Conservation (phyloP, 495 filamentous ascomycete species). For the Penicillium pancosmium region DNA sequence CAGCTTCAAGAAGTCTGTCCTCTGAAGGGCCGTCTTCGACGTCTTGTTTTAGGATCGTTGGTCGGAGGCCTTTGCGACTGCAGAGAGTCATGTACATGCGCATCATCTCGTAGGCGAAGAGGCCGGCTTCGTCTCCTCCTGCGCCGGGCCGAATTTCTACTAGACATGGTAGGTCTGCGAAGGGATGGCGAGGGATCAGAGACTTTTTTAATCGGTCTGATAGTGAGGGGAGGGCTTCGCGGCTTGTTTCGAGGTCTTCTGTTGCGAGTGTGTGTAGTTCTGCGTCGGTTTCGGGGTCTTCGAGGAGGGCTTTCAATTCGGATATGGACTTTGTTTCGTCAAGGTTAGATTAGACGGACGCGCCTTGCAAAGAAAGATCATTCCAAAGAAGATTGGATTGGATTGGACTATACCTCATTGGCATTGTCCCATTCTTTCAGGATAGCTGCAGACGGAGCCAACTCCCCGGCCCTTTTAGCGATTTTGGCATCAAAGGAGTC, state of each 20-base stretch:
- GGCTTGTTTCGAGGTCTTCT: conserved; percentile 73
- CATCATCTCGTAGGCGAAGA: conserved; percentile 85
- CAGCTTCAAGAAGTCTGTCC: conserved; percentile 73
- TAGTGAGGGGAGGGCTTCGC: conserved; percentile 57
- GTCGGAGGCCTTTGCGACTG: conserved; percentile 60
- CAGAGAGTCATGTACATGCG: conserved; percentile 89
- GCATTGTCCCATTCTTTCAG: conserved; percentile 64
- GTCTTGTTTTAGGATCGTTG: conserved; percentile 58
- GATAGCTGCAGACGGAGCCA: conserved; percentile 66
- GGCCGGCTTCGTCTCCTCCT: conserved; percentile 87
- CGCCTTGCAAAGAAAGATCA: not conserved
- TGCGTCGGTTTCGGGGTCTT: conserved; percentile 60
- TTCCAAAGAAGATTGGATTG: not conserved
- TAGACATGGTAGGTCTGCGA: conserved; percentile 88
- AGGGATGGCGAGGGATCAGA: conserved; percentile 87
- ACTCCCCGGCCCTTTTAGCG: conserved; percentile 78
- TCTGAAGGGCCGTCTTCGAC: conserved; percentile 59
- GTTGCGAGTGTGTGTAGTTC: conserved; percentile 70
- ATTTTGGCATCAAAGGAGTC: conserved; percentile 69
- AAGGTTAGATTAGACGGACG: no score
- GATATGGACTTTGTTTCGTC: conserved; percentile 47
- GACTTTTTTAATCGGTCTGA: conserved; percentile 67
- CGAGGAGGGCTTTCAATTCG: conserved; percentile 61
- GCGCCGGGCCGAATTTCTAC: conserved; percentile 91
- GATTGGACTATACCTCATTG: conserved; percentile 37